A percentile compares a stretch with the other conserved stretches of the same genome.
These are phyloP conservation scores for Ceratobasidium sp. DNA, from an alignment of 1,284 basidiomycete genomes.

Conservation along the genomic window DNA sequence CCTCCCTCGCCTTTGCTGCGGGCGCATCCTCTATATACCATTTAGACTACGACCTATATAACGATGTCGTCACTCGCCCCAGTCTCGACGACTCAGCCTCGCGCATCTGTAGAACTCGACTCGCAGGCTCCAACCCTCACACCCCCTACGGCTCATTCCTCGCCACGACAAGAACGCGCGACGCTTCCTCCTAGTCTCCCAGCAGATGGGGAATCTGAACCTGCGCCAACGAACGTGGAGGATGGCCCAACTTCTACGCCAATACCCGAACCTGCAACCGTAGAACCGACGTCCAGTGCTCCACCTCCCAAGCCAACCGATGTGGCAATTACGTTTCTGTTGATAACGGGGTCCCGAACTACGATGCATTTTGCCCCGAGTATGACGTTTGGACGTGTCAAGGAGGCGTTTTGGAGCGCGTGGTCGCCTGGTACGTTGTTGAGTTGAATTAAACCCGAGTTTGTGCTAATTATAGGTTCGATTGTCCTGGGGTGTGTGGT, in stretches of 20 bases:
- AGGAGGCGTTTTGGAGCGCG: slow-evolving; percentile 86
- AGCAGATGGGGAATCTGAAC: background rate
- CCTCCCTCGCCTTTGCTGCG: background rate
- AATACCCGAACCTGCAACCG: background rate
- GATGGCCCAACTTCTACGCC: slow-evolving; percentile 4
- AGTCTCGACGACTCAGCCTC: background rate
- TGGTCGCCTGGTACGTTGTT: slow-evolving; percentile 78
- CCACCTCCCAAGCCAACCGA: slow-evolving; percentile 60
- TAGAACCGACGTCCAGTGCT: background rate
- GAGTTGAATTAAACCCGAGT: background rate
- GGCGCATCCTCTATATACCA: background rate
- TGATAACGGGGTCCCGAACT: slow-evolving; percentile 78
- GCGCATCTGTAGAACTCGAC: slow-evolving; percentile 27
- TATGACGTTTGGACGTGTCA: slow-evolving; percentile 82
- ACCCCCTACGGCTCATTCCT: slow-evolving; percentile 31
- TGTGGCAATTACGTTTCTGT: slow-evolving; percentile 78
- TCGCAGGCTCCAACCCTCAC: slow-evolving; percentile 40
- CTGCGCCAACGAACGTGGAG: background rate
- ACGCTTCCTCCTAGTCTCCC: slow-evolving; percentile 23
- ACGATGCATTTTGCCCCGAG: slow-evolving; percentile 85
- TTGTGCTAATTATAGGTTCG: background rate
- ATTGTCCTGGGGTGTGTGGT: background rate
- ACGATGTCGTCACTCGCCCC: slow-evolving; percentile 32
- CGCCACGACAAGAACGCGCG: slow-evolving; percentile 35
- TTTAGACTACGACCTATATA: background rate